These are phyloP conservation scores for Ramalina intermedia DNA, from an alignment of 495 filamentous ascomycete genomes.

Conservation along the genomic window DNA sequence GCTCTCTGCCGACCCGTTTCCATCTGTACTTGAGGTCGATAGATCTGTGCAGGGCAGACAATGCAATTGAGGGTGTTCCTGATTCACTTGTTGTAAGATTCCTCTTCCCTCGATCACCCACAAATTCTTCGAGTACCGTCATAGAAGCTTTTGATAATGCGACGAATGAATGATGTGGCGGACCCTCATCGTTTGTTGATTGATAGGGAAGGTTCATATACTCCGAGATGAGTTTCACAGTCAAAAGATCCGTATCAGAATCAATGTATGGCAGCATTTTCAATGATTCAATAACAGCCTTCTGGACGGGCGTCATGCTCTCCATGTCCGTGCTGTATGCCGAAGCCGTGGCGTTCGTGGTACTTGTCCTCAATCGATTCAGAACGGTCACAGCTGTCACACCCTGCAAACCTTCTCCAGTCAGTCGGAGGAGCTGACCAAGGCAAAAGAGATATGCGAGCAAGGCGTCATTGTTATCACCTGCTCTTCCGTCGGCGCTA, in stretches of 20 bases:
- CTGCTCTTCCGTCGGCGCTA: conserved; percentile 25
- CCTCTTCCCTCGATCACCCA: conserved; percentile 26
- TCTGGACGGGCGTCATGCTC: conserved; percentile 64
- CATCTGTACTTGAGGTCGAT: conserved; percentile 64
- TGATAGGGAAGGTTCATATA: conserved; percentile 55
- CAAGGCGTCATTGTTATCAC: conserved; percentile 59
- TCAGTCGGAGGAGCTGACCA: conserved; percentile 67
- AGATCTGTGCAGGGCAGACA: conserved; percentile 51
- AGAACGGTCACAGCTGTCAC: conserved; percentile 42
- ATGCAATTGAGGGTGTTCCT: conserved; percentile 48
- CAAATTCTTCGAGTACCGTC: conserved; percentile 47
- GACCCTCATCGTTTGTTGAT: background rate
- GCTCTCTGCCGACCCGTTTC: conserved; percentile 37
- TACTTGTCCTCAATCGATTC: conserved; percentile 37
- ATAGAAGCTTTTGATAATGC: conserved; percentile 73
- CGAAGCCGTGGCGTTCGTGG: conserved; percentile 54
- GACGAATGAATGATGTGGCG: conserved; percentile 46
- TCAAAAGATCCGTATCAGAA: conserved; percentile 45
- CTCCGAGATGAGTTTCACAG: conserved; percentile 53
- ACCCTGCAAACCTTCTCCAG: conserved; percentile 45
- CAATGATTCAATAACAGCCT: conserved; percentile 54
- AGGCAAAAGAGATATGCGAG: conserved; percentile 65
- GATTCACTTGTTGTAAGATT: conserved; percentile 45
- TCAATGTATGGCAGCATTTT: conserved; percentile 57
- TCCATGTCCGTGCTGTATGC: conserved; percentile 77